These are phyloP conservation scores for Coemansia sp. DNA, from an alignment of 192 early-diverging fungal species.

Conservation along the genomic window DNA sequence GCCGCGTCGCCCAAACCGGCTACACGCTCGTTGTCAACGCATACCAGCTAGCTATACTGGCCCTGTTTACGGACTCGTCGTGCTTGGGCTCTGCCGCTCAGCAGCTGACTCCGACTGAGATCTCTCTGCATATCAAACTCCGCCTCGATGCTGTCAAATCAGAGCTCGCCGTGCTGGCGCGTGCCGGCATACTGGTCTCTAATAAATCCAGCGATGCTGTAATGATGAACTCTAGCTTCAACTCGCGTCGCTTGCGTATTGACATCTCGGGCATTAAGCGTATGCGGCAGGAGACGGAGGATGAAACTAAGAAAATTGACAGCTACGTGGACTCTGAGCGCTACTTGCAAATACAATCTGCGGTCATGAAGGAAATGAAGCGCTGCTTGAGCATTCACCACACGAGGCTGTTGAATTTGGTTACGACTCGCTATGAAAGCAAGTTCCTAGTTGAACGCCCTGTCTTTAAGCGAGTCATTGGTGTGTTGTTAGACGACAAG, in stretches of 20 bases:
- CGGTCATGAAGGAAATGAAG: not conserved
- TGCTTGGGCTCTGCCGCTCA: slow-evolving; percentile 40
- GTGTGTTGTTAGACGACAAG: not conserved
- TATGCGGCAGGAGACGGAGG: slow-evolving; percentile 75
- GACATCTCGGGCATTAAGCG: slow-evolving; percentile 82
- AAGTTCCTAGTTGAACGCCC: not conserved
- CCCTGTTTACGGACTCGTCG: slow-evolving; percentile 68
- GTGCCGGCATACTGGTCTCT: not conserved
- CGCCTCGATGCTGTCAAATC: not conserved
- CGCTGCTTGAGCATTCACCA: not conserved
- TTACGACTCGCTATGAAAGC: not conserved
- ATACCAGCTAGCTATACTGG: slow-evolving; percentile 88
- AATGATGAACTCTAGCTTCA: slow-evolving; percentile 69
- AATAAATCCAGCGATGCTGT: not conserved
- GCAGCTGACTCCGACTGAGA: slow-evolving; percentile 59
- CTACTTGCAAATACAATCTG: not conserved
- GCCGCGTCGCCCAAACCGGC: slow-evolving; percentile 56
- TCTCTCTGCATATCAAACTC: slow-evolving; percentile 19
- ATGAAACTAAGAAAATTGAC: slow-evolving; percentile 70
- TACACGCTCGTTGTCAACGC: slow-evolving; percentile 63
- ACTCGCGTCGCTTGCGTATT: slow-evolving; percentile 78
- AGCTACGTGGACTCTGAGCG: slow-evolving; percentile 67
- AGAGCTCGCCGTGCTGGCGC: not conserved
- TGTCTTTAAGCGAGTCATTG: not conserved
- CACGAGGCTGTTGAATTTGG: not conserved